These are phyloP conservation scores for Fusarium luffae DNA, from an alignment of 2,329 filamentous ascomycete species.

Conservation along the genomic window DNA sequence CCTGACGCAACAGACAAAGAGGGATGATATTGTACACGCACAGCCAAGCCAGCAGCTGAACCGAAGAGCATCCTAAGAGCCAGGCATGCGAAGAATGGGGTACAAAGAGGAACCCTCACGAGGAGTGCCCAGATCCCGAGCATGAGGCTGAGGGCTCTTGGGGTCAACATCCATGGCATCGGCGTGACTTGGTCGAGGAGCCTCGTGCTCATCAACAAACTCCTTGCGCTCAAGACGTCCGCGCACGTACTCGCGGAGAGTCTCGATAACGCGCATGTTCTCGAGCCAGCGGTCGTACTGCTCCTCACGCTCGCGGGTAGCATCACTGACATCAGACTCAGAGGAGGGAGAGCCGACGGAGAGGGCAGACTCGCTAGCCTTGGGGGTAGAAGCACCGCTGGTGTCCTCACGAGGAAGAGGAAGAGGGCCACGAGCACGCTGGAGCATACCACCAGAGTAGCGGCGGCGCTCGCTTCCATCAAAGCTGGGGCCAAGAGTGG, in stretches of 20 bases:
- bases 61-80: constrained; percentile 40
- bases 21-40: constrained; percentile 39
- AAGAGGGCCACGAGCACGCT: constrained; percentile 63
- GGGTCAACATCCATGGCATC: constrained; percentile 54
- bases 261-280: constrained; percentile 73
- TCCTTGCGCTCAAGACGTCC: constrained; percentile 67
- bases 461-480: constrained; percentile 71
- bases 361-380: constrained; percentile 55
- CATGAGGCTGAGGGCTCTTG: constrained; percentile 47
- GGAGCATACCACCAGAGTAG: constrained; percentile 74
- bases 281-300: constrained; percentile 73
- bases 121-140: constrained; percentile 39
- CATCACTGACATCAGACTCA: constrained; percentile 64
- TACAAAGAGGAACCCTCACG: constrained; percentile 53
- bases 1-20: constrained; percentile 2
- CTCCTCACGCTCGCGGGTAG: constrained; percentile 68
- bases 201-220: constrained; percentile 54
- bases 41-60: constrained; percentile 30
- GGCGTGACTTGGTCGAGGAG: constrained; percentile 28
- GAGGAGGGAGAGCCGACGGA: constrained; percentile 66
- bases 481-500: constrained; percentile 76
- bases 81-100: constrained; percentile 55
- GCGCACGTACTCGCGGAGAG: constrained; percentile 67
- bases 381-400: constrained; percentile 57
- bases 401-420: constrained; percentile 52